Evolutionary conservation across 768 basidiomycete species (phyloP).

Genomic region (Hygrophoropsis aurantiaca): DNA sequence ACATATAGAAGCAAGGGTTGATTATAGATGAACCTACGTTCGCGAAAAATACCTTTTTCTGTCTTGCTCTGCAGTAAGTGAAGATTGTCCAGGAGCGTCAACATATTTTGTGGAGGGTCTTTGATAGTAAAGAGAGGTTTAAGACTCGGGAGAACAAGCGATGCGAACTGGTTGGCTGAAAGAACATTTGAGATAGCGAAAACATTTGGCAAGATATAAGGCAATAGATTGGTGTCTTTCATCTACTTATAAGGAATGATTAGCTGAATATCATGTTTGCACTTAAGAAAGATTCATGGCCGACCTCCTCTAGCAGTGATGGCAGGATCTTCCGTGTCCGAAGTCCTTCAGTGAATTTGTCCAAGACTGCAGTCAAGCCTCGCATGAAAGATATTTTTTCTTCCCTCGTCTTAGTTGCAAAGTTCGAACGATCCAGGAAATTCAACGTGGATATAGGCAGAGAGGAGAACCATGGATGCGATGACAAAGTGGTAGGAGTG

Average conservation of each 20-base stretch:
- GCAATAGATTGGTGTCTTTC: constrained; percentile 92
- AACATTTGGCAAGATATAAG: constrained; percentile 94
- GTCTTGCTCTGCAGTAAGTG: constrained; percentile 87
- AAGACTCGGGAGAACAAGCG: constrained; percentile 78
- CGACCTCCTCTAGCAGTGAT: constrained; percentile 90
- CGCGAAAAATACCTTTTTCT: constrained; percentile 79
- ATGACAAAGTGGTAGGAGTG: constrained; percentile 75
- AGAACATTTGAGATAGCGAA: constrained; percentile 83
- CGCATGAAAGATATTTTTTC: constrained; percentile 98
- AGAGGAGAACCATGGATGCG: constrained; percentile 91
- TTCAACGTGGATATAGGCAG: constrained; percentile 94
- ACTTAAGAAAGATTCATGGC: constrained; percentile 11
- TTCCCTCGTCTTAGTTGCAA: constrained; percentile 90
- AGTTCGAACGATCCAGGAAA: constrained; percentile 93
- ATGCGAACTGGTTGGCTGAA: constrained; percentile 77
- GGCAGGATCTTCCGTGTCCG: constrained; percentile 88
- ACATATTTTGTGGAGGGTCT: constrained; percentile 97
- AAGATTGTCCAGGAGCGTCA: constrained; percentile 89
- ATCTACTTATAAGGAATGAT: constrained; percentile 46
- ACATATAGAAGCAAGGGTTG: no score
- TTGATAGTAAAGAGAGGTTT: constrained; percentile 88
- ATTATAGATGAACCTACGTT: constrained; percentile 76
- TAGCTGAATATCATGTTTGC: constrained; percentile 5
- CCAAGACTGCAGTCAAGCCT: constrained; percentile 77
- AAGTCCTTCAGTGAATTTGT: constrained; percentile 84